phyloP scores from a whole-genome alignment of 2,329 filamentous ascomycete species.

The Pseudopyricularia cyperi region DNA sequence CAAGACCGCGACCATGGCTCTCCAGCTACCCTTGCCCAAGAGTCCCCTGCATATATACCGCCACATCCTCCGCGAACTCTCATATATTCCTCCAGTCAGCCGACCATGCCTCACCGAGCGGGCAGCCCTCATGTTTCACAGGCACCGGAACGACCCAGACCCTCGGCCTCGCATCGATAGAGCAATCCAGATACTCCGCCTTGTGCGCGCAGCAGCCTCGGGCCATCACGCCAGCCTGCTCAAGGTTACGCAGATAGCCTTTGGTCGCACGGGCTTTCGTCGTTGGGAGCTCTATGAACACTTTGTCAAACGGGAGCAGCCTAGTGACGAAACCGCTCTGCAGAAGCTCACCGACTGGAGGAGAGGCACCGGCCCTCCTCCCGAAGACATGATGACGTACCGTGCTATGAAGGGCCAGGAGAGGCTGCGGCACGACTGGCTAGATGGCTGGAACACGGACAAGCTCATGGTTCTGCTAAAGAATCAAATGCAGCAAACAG shows the following conservation, averaged over 20 bases:
- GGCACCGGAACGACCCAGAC: conserved; percentile 15
- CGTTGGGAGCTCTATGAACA: conserved; percentile 32
- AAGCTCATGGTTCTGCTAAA: conserved; percentile 28
- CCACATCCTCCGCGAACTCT: conserved; percentile 44
- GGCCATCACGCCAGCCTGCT: conserved; percentile 34
- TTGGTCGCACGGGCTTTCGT: conserved; percentile 38
- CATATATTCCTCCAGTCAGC: conserved; percentile 43
- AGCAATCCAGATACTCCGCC: conserved; percentile 29
- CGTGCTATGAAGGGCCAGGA: neutral
- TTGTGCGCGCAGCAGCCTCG: conserved; percentile 37
- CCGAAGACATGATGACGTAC: neutral
- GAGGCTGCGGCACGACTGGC: conserved; percentile 19
- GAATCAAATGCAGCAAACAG: conserved; percentile 21
- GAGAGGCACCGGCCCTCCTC: neutral
- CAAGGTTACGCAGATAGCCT: conserved; percentile 32
- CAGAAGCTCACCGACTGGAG: neutral
- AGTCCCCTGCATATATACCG: conserved; percentile 37
- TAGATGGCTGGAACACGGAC: conserved; percentile 34
- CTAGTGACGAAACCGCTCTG: neutral
- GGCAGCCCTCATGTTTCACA: conserved; percentile 34
- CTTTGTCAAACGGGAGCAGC: conserved; percentile 15
- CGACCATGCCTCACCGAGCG: conserved; percentile 27
- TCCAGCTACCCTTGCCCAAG: conserved; percentile 6
- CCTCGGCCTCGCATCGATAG: conserved; percentile 19
- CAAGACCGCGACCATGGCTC: neutral